phyloP scores from a whole-genome alignment of 208 protist species.

The Acanthamoeba castellanii region DNA sequence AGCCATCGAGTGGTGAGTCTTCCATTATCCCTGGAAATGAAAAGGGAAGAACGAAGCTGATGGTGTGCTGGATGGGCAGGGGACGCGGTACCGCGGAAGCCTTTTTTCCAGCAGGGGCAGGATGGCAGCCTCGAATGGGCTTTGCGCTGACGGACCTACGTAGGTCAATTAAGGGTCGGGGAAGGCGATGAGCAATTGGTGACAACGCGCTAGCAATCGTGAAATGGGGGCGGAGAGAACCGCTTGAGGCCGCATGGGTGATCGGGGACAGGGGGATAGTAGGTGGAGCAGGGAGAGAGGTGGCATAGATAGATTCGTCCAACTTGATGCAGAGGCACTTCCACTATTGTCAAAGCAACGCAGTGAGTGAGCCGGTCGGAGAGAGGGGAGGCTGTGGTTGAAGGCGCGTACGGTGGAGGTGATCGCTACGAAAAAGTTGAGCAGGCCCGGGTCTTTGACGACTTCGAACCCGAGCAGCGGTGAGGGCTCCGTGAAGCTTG shows the following conservation, averaged over 20 bases:
- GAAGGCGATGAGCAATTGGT: too few relatives aligned
- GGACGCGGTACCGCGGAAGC: conserved; percentile 45
- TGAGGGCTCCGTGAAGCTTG: neutral
- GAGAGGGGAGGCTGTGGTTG: too few relatives aligned
- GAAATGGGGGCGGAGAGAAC: neutral
- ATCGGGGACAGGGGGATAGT: neutral
- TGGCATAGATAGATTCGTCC: neutral
- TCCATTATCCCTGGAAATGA: too few relatives aligned
- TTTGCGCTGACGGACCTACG: neutral
- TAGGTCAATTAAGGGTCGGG: too few relatives aligned
- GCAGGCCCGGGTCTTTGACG: neutral
- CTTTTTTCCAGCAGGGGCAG: conserved; percentile 31
- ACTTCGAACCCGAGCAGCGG: conserved; percentile 43
- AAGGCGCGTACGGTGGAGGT: conserved; percentile 19
- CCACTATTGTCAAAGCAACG: neutral
- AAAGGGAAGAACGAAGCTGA: neutral
- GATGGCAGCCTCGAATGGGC: conserved; percentile 21
- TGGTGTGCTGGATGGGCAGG: too few relatives aligned
- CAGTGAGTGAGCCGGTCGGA: neutral
- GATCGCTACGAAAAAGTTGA: neutral
- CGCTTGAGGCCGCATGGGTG: neutral
- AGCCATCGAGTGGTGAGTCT: too few relatives aligned
- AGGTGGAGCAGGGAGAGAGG: neutral
- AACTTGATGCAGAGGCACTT: neutral
- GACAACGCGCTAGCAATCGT: too few relatives aligned